These are phyloP conservation scores for Flaveria linearis DNA, from an alignment of 129 eudicot genomes.

Conservation along the genomic window DNA sequence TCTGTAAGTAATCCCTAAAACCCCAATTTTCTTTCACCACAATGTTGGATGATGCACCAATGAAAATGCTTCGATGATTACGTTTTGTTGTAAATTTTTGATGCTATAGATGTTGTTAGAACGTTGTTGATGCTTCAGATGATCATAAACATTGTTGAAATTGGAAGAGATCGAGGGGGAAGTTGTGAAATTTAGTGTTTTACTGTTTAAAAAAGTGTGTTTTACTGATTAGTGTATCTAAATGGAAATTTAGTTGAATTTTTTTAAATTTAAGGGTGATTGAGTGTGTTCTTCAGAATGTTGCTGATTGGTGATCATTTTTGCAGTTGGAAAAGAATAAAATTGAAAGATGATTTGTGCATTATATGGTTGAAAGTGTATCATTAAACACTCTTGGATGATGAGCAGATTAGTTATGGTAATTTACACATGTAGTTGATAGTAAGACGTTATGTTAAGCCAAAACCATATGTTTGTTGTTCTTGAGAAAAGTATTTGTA, in stretches of 20 bases:
- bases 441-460: not conserved
- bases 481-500: constrained; percentile 4
- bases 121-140: constrained; percentile 15
- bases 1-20: constrained; percentile 41
- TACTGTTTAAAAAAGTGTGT: not conserved
- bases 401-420: no score
- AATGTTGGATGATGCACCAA: constrained; percentile 14
- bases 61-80: not conserved
- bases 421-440: not conserved
- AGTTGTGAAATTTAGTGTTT: not conserved
- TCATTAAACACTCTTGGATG: no score
- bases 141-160: constrained; percentile 24
- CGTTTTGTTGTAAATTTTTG: not conserved
- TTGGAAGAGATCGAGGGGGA: not conserved
- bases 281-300: not conserved
- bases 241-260: not conserved
- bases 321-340: not conserved
- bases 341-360: not conserved
- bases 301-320: constrained; percentile 9
- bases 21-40: constrained; percentile 31
- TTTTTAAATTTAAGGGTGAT: not conserved
- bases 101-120: constrained; percentile 16
- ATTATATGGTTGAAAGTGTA: not conserved
- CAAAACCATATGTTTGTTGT: not conserved
- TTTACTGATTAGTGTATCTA: not conserved